phyloP scores from a whole-genome alignment of 345 rosid genomes.

The Erucastrum elatum region DNA sequence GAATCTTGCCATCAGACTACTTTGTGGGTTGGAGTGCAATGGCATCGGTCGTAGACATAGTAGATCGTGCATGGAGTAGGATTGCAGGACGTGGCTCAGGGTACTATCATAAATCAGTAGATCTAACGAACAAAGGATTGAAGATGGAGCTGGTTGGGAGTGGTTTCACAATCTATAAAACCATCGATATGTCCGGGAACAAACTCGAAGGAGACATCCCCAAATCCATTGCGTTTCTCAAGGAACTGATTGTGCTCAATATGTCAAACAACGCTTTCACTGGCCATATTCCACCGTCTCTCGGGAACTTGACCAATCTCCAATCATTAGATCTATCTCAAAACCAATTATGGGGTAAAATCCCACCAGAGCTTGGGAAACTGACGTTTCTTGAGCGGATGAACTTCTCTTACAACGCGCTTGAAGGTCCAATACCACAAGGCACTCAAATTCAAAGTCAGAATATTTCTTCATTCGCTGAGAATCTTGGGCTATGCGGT shows the following conservation, averaged over 20 bases:
- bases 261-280: background rate
- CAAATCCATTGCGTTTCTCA: background rate
- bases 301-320: background rate
- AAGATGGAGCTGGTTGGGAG: background rate
- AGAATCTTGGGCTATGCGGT: background rate
- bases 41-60: background rate
- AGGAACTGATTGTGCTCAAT: background rate
- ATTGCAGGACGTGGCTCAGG: background rate
- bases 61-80: background rate
- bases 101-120: background rate
- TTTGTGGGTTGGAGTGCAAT: conserved; percentile 20
- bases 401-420: background rate
- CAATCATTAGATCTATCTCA: background rate
- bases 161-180: background rate
- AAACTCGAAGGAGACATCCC: background rate
- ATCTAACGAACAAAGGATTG: background rate
- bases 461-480: background rate
- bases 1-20: conserved; percentile 15
- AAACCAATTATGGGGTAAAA: background rate
- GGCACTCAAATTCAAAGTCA: background rate
- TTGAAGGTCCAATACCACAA: background rate
- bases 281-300: background rate
- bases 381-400: background rate
- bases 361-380: background rate
- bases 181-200: background rate